Conservation (phyloP, 805 yeast genomes). For the Tetrapisispora iriomotensis region DNA sequence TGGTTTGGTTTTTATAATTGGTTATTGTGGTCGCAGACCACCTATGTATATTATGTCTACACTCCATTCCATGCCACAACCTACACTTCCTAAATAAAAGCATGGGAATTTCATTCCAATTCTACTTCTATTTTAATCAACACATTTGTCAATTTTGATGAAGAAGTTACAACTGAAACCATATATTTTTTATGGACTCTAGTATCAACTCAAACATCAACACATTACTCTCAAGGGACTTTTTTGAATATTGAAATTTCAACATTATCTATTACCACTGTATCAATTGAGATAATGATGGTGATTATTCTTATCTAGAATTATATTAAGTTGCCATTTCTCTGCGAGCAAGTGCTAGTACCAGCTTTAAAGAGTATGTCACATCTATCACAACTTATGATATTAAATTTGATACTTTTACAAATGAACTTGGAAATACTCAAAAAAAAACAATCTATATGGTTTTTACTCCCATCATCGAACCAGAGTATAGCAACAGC, state of each 20-base stretch:
- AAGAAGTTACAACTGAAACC: neutral
- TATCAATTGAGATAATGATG: neutral
- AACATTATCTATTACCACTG: neutral
- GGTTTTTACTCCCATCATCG: neutral
- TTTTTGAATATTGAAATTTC: neutral
- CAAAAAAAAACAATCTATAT: neutral
- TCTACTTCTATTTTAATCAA: neutral
- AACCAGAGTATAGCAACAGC: neutral
- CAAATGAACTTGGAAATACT: neutral
- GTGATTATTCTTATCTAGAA: neutral
- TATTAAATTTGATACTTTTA: neutral
- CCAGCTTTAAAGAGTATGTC: neutral
- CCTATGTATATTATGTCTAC: neutral
- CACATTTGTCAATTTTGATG: neutral
- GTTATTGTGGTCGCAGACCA: neutral
- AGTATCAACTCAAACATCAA: neutral
- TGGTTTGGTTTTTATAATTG: neutral
- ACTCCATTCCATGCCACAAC: neutral
- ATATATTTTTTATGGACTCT: conserved; percentile 1
- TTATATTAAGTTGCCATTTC: neutral
- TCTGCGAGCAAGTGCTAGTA: neutral
- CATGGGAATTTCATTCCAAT: neutral
- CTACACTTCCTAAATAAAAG: neutral
- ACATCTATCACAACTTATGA: neutral
- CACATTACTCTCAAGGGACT: conserved; percentile 1